phyloP scores from a whole-genome alignment of 2,329 filamentous ascomycete species.

The Penicillium sp. region DNA sequence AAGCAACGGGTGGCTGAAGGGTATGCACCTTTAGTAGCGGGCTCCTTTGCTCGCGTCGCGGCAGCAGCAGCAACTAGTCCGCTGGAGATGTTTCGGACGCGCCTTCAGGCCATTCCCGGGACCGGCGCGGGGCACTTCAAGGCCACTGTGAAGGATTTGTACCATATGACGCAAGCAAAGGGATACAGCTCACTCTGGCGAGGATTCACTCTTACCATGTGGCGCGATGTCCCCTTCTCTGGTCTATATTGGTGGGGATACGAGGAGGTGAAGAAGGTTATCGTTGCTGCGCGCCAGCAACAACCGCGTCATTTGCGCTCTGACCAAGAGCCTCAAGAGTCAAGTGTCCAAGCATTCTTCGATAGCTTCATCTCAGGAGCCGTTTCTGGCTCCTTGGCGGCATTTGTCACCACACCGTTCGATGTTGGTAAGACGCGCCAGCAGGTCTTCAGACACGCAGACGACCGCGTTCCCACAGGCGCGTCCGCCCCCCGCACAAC shows the following conservation, averaged over 20 bases:
- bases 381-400: conserved; percentile 75
- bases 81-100: conserved; percentile 89
- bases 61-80: conserved; percentile 82
- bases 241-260: conserved; percentile 99
- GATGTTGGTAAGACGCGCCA: conserved; percentile 96
- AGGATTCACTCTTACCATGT: conserved; percentile 83
- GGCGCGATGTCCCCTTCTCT: conserved; percentile 96
- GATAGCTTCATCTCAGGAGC: conserved; percentile 90
- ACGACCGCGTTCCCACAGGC: conserved; percentile 34
- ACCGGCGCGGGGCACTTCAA: conserved; percentile 64
- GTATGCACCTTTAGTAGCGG: conserved; percentile 75
- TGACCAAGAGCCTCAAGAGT: conserved; percentile 62
- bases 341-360: conserved; percentile 59
- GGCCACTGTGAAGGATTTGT: conserved; percentile 71
- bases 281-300: conserved; percentile 65
- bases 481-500: conserved; percentile 12
- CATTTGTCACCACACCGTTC: conserved; percentile 87
- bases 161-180: conserved; percentile 70
- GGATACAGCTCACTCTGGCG: conserved; percentile 86
- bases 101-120: conserved; percentile 73
- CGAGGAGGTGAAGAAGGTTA: conserved; percentile 68
- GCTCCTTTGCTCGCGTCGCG: conserved; percentile 70
- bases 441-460: conserved; percentile 69
- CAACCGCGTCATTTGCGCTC: conserved; percentile 21
- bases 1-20: conserved; percentile 60